Evolutionary conservation across 2,329 filamentous ascomycete genomes (phyloP).

Genomic region (Penicillium palitans): DNA sequence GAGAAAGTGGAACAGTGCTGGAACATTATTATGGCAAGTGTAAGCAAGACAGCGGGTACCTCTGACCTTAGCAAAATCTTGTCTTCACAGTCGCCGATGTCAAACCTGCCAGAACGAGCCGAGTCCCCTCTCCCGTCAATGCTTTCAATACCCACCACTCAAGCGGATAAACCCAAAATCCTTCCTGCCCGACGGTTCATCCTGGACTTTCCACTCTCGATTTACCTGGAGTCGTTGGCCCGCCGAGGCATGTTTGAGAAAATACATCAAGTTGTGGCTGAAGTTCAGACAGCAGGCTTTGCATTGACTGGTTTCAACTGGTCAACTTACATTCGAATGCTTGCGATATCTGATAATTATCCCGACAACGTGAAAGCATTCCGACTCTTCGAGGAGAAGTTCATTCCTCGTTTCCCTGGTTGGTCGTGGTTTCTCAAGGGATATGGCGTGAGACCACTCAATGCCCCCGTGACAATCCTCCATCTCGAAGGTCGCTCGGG

Average conservation of each 20-base stretch:
- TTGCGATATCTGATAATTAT: conserved; percentile 61
- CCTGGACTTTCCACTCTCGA: conserved; percentile 50
- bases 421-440: conserved; percentile 56
- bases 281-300: conserved; percentile 68
- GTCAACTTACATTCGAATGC: conserved; percentile 72
- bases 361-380: conserved; percentile 63
- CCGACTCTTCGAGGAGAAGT: conserved; percentile 68
- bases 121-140: not conserved
- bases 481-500: conserved; percentile 32
- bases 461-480: conserved; percentile 32
- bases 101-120: not conserved
- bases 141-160: not conserved
- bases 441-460: conserved; percentile 31
- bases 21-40: conserved; percentile 59
- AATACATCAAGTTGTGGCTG: conserved; percentile 54
- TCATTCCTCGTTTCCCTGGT: conserved; percentile 77
- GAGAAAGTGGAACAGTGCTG: conserved; percentile 66
- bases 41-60: conserved; percentile 46
- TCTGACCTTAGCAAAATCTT: conserved; percentile 31
- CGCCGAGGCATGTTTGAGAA: conserved; percentile 55
- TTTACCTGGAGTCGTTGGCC: conserved; percentile 55
- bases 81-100: not conserved
- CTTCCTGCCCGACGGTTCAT: conserved; percentile 49
- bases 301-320: conserved; percentile 72
- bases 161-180: conserved; percentile 20